A percentile compares a stretch with the other conserved stretches of the same genome.
Evolutionary conservation across 1,284 basidiomycete species (phyloP).

Genomic region (Lentinula novae-zelandiae): DNA sequence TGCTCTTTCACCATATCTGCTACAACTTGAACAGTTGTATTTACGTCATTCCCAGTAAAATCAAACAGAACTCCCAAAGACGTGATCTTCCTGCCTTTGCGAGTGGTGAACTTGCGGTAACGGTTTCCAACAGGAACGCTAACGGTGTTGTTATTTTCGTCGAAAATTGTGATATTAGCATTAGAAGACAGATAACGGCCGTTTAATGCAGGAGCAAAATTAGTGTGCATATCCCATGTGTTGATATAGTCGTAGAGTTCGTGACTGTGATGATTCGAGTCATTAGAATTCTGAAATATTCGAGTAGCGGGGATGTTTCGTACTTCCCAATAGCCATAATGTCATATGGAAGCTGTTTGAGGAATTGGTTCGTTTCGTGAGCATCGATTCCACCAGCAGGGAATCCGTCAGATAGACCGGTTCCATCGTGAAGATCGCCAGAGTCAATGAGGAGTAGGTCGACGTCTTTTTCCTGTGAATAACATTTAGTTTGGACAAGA

Average conservation of each 20-base stretch:
- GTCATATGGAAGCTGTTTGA: constrained; percentile 78
- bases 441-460: constrained; percentile 68
- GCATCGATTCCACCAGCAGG: constrained; percentile 64
- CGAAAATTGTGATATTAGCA: constrained; percentile 73
- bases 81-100: constrained; percentile 69
- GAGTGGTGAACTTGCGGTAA: constrained; percentile 73
- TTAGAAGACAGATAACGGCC: constrained; percentile 83
- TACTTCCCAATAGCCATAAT: constrained; percentile 83
- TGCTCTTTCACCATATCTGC: constrained; percentile 71
- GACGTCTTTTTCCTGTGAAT: constrained; percentile 53
- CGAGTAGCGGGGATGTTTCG: constrained; percentile 19
- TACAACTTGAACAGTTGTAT: constrained; percentile 73
- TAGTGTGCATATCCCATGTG: constrained; percentile 74
- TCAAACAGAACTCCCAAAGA: constrained; percentile 78
- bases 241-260: constrained; percentile 81
- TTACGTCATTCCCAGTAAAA: constrained; percentile 61
- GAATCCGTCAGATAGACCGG: constrained; percentile 71
- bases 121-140: constrained; percentile 67
- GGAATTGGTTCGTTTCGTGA: constrained; percentile 68
- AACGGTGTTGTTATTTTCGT: constrained; percentile 43
- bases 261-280: constrained; percentile 44
- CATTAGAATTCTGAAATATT: constrained; percentile 1
- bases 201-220: constrained; percentile 69
- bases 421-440: constrained; percentile 83
- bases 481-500: neutral